Base-by-base conservation (phyloP, 2,329 filamentous ascomycete genomes). In the Claviceps sp. region DNA sequence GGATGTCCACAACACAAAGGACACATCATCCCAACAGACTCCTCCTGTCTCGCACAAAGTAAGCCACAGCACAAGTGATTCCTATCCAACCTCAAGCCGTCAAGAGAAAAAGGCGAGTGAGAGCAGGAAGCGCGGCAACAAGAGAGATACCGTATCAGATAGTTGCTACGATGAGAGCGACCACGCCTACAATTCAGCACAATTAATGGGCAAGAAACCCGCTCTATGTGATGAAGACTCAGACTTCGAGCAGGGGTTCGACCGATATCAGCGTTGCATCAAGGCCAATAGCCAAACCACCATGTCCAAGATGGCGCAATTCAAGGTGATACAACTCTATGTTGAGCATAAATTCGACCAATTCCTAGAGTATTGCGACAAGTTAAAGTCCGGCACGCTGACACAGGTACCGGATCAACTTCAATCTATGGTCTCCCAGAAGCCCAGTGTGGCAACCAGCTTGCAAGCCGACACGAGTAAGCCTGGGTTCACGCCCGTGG, bases 141-240 rank as follows among this genome's bases (percentile, higher is more conserved):
- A 74, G 60, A 70, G 74, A 37, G 72, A 66, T 38, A 57, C 57
- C 2, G 66, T 66, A 0, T 78, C 79, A 0, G 50, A 70, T 0
- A 45, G 67, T 3, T 86, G 82, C 62, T 84, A 63, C 55, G 65
- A 64, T 4, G 46, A 59, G 0, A 86, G 82, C 62, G 74, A 81
- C 55, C 67, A 71, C 34, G 72, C 71, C 16, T 69, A 63, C 37
- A 44, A 89, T 2, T 73, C 77, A 57, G 77, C 68, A 0, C 67
- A 76, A 52, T 57, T 54, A 0, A 55, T 67, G 1, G 81, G 81
- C 26, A 78, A 79, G 59, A 62, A 60, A 0, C 54, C 67, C 0
- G 57, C 46, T 0, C 70, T 84, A 1, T 84, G 81, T 60, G 56
- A 50, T 0, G 0, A 49, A 0, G 61, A 49, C 6, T 77, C 76